Evolutionary conservation across 1,139 yeast species (phyloP).

Genomic region (Candida glucosophila): DNA sequence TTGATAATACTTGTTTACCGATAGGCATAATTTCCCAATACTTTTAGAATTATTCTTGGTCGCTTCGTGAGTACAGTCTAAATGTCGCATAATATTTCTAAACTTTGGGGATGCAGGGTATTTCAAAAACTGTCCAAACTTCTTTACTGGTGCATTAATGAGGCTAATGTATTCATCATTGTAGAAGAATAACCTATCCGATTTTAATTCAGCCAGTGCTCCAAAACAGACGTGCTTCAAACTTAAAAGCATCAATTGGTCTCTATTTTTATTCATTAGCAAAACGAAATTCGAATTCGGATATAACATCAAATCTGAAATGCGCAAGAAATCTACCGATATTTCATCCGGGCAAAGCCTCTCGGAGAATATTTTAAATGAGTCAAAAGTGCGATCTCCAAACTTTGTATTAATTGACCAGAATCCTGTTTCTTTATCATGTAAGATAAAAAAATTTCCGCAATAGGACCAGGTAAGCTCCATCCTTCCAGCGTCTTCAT

Average conservation of each 20-base stretch:
- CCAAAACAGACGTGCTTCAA: no score
- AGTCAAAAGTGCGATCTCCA: constrained; percentile 24
- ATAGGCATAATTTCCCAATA: constrained; percentile 15
- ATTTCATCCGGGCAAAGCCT: constrained; percentile 8
- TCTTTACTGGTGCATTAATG: constrained; percentile 12
- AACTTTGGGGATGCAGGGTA: constrained; percentile 26
- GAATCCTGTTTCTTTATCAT: constrained; percentile 13
- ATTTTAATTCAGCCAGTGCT: no score
- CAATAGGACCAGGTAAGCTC: constrained; percentile 26
- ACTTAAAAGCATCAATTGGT: constrained; percentile 15
- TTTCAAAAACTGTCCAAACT: constrained; percentile 9
- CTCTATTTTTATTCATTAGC: constrained; percentile 12
- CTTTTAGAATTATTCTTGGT: constrained; percentile 8
- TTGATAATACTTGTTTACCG: constrained; percentile 20
- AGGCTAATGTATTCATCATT: constrained; percentile 22
- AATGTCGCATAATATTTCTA: constrained; percentile 16
- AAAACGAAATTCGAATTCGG: constrained; percentile 20
- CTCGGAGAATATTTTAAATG: no score
- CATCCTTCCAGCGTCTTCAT: no score
- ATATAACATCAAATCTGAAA: constrained; percentile 14
- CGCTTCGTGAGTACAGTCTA: constrained; percentile 14
- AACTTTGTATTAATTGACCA: constrained; percentile 32
- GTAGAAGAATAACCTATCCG: constrained; percentile 15
- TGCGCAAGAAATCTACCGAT: constrained; percentile 12
- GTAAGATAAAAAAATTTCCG: constrained; percentile 24